These are phyloP conservation scores for Astrephomene gubernaculifera DNA, from an alignment of 139 green algal species.

Conservation along the genomic window DNA sequence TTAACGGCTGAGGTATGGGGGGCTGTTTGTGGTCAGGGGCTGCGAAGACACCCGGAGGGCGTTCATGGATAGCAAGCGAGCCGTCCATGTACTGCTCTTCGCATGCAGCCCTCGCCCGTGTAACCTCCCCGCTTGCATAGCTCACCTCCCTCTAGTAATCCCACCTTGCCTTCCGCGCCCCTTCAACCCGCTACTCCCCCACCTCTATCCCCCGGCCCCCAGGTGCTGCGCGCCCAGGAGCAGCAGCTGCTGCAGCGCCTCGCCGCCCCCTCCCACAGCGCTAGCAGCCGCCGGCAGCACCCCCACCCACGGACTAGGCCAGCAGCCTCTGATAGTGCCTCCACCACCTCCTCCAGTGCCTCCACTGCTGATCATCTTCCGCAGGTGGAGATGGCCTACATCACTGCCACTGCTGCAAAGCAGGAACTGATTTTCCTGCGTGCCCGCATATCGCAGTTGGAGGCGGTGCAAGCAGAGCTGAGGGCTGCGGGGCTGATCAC, in stretches of 20 bases:
- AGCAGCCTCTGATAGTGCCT: no score
- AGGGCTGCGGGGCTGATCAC: no score
- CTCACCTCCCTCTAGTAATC: not conserved
- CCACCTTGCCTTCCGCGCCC: no score
- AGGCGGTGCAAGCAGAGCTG: no score
- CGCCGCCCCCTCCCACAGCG: not conserved
- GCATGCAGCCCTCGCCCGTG: not conserved
- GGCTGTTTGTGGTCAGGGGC: not conserved
- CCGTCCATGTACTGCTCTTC: not conserved
- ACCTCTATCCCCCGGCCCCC: not conserved
- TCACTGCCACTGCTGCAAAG: no score
- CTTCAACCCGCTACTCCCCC: not conserved
- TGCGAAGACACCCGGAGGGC: not conserved
- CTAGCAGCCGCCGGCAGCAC: not conserved
- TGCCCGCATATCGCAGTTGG: no score
- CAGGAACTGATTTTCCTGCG: no score
- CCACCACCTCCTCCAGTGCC: no score
- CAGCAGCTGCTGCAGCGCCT: constrained; percentile 2
- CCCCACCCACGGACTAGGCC: no score
- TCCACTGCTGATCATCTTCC: no score
- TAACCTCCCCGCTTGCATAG: not conserved
- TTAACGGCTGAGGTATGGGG: not conserved
- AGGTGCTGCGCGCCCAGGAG: constrained; percentile 5
- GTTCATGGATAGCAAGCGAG: not conserved
- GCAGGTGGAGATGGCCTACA: no score